Conservation (phyloP, 257 asterid species). For the Schizonepeta tenuifolia region DNA sequence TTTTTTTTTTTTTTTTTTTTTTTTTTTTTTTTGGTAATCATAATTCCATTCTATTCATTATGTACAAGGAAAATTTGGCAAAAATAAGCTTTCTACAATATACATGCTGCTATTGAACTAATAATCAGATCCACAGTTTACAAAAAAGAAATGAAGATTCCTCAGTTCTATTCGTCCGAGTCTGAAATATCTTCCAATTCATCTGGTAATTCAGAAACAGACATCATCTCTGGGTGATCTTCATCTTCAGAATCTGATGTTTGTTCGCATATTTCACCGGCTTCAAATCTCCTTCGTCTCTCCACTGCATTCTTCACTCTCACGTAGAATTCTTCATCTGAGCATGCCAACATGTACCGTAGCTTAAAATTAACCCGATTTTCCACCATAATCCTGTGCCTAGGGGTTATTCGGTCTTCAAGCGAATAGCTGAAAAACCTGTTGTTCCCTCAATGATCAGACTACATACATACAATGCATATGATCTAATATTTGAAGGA, state of each 20-base stretch:
- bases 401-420: slow-evolving; percentile 74
- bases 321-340: slow-evolving; percentile 71
- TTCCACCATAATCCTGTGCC: slow-evolving; percentile 76
- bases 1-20: too few relatives aligned
- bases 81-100: neutral
- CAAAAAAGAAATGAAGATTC: slow-evolving; percentile 6
- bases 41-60: neutral
- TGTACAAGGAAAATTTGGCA: slow-evolving; percentile 1
- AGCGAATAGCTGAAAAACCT: slow-evolving; percentile 98
- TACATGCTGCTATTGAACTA: neutral
- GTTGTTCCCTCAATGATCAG: slow-evolving; percentile 6
- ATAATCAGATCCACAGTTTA: slow-evolving; percentile 6
- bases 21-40: neutral
- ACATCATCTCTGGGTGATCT: neutral
- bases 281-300: slow-evolving; percentile 72
- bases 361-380: slow-evolving; percentile 80
- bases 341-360: slow-evolving; percentile 68
- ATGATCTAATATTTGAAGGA: neutral
- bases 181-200: slow-evolving; percentile 19
- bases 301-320: slow-evolving; percentile 64
- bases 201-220: slow-evolving; percentile 23
- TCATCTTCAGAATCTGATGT: slow-evolving; percentile 28
- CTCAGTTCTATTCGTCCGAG: neutral
- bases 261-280: slow-evolving; percentile 43
- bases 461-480: too few relatives aligned